Base-by-base conservation (phyloP, 1,284 basidiomycete species). In the Ustanciosporium gigantosporum region DNA sequence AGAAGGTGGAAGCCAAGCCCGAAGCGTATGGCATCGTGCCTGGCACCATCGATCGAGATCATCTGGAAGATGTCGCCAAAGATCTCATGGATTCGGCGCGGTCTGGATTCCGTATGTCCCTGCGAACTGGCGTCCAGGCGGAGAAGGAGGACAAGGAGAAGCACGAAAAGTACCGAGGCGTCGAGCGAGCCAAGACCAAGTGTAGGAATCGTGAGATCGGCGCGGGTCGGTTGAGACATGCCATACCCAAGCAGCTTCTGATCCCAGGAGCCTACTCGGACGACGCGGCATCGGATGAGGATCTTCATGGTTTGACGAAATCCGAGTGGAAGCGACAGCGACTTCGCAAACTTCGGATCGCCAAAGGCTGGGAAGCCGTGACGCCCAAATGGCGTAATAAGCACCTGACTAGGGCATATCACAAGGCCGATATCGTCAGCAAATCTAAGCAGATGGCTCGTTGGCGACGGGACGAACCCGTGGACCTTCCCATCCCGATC, bases 121-220 rank as follows among this genome's bases (percentile, higher is more conserved):
- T 68, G 19, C 52, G 61, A 2, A 65, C 62, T 2, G 57, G 61
- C 14, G 16, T 58, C n/a, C 59, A 65, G 32, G 66, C 61, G 0
- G 61, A 68, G 29, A 59, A 60, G 17, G 66, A 65, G 45, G 66
- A 64, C 43, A 64, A 65, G 48, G 66, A 64, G 48, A 67, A 67
- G 50, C 60, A 62, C 17, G 60, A 62, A 37, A 58, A 59, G 50
- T 67, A 67, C 21, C 35, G 60, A 2, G 59, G 60, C n/a, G 59
- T 61, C 17, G 66, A 68, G 35, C 49, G 66, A 0, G 53, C 53
- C 42, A 56, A 60, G 42, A 65, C 60, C 29, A 68, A 68, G 21
- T 56, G 53, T 16, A 37, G 66, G 9, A 64, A 66, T 36, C 57
- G 66, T 17, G 66, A 68, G 52, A 57, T 65, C 20, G 66, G 66